phyloP scores from a whole-genome alignment of 495 filamentous ascomycete genomes.

The Tricharina praecox region DNA sequence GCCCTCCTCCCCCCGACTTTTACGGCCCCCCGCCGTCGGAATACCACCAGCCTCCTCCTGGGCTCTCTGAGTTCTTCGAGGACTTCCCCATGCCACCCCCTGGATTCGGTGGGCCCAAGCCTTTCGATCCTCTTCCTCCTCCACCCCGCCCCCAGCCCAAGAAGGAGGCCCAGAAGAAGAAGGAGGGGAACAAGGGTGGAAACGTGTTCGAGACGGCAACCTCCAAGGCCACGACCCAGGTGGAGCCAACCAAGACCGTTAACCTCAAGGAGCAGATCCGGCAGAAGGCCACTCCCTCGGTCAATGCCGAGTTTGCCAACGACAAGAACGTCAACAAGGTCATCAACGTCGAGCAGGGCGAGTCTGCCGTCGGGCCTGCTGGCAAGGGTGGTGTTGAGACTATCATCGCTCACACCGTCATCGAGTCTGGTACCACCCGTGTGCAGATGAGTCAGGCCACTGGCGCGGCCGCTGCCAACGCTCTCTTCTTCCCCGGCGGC shows the following conservation, averaged over 20 bases:
- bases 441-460: background rate
- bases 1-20: no score
- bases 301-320: slow-evolving; percentile 16
- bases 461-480: slow-evolving; percentile 14
- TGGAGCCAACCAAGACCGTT: background rate
- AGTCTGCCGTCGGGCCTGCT: slow-evolving; percentile 19
- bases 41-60: no score
- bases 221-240: background rate
- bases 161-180: slow-evolving; percentile 8
- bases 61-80: no score
- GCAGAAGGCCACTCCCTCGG: slow-evolving; percentile 9
- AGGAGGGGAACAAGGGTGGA: slow-evolving; percentile 20
- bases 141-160: slow-evolving; percentile 6
- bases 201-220: slow-evolving; percentile 20
- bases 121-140: slow-evolving; percentile 6
- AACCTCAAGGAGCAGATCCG: slow-evolving; percentile 10
- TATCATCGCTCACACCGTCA: background rate
- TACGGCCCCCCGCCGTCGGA: no score
- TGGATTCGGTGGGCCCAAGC: background rate
- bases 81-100: background rate
- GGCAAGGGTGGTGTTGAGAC: slow-evolving; percentile 26
- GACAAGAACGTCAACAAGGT: slow-evolving; percentile 22
- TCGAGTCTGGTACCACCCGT: slow-evolving; percentile 6
- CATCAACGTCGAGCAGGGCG: slow-evolving; percentile 27
- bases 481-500: slow-evolving; percentile 24